phyloP scores from a whole-genome alignment of 179 eudicot species.

The Heliamphora ciliata region DNA sequence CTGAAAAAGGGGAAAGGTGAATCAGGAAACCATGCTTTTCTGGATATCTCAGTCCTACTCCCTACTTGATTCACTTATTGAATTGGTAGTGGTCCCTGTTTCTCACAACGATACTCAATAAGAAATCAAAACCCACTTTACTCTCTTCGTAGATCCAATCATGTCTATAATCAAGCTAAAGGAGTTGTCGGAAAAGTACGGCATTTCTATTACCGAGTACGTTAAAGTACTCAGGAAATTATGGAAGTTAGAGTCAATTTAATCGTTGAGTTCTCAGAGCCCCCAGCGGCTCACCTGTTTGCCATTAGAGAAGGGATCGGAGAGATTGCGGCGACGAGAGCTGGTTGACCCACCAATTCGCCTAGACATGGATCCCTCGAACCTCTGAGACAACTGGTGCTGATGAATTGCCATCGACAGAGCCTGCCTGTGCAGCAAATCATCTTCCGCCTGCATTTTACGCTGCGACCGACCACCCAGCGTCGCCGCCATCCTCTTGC shows the following conservation, averaged over 20 bases:
- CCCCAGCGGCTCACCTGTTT: conserved; percentile 35
- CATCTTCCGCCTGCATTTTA: conserved; percentile 61
- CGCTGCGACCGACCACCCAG: conserved; percentile 50
- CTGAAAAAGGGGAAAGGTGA: not conserved
- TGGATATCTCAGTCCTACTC: too few relatives aligned
- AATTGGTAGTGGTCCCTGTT: too few relatives aligned
- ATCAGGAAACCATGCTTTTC: not conserved
- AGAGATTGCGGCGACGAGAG: conserved; percentile 54
- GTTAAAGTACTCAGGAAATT: not conserved
- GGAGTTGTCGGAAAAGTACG: not conserved
- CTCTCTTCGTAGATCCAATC: not conserved
- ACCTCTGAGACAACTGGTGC: conserved; percentile 79
- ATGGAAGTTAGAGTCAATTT: too few relatives aligned
- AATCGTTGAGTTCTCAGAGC: not conserved
- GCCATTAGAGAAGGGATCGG: conserved; percentile 41
- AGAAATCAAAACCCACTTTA: not conserved
- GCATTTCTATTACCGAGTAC: not conserved
- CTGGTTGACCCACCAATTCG: conserved; percentile 56
- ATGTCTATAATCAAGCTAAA: not conserved
- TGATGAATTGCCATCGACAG: conserved; percentile 82
- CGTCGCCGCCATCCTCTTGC: conserved; percentile 34
- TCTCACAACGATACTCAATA: not conserved
- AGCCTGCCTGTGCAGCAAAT: conserved; percentile 65
- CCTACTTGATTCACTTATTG: too few relatives aligned
- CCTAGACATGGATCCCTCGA: conserved; percentile 81